phyloP scores from a whole-genome alignment of 2,329 filamentous ascomycete species.

The Alternaria viburni region DNA sequence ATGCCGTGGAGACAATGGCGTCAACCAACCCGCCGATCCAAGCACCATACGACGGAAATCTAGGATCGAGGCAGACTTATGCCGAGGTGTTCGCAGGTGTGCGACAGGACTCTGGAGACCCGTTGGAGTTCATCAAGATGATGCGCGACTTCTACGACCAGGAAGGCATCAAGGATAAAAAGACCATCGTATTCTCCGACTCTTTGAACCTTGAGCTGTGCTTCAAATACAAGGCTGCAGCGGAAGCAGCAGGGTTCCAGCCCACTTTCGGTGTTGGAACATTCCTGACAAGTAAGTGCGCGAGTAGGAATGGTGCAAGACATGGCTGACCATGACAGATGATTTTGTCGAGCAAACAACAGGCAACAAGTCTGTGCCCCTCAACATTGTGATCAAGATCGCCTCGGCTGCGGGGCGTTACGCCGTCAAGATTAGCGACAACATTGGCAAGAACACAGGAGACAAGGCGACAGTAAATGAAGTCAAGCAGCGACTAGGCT shows the following conservation, averaged over 20 bases:
- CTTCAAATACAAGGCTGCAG: slow-evolving; percentile 84
- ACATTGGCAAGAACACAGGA: slow-evolving; percentile 92
- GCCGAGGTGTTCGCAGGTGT: slow-evolving; percentile 84
- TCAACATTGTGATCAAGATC: slow-evolving; percentile 99
- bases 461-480: slow-evolving; percentile 77
- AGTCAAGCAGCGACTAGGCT: slow-evolving; percentile 86
- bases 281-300: slow-evolving; percentile 76
- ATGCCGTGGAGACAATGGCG: slow-evolving; percentile 44
- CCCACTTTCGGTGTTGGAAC: slow-evolving; percentile 95
- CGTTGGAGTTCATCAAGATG: slow-evolving; percentile 75
- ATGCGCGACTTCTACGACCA: slow-evolving; percentile 82
- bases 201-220: slow-evolving; percentile 90
- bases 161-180: slow-evolving; percentile 77
- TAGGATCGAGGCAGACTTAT: slow-evolving; percentile 65
- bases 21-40: slow-evolving; percentile 53
- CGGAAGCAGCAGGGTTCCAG: slow-evolving; percentile 80
- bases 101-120: slow-evolving; percentile 89
- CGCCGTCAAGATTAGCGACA: slow-evolving; percentile 89
- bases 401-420: slow-evolving; percentile 80
- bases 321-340: slow-evolving; percentile 56
- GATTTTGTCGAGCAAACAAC: slow-evolving; percentile 79
- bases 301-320: not conserved
- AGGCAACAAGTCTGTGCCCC: slow-evolving; percentile 81
- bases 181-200: slow-evolving; percentile 94
- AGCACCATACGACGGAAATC: slow-evolving; percentile 48